phyloP scores from a whole-genome alignment of 306 rosid genomes.

The Begonia fuchsioides region DNA sequence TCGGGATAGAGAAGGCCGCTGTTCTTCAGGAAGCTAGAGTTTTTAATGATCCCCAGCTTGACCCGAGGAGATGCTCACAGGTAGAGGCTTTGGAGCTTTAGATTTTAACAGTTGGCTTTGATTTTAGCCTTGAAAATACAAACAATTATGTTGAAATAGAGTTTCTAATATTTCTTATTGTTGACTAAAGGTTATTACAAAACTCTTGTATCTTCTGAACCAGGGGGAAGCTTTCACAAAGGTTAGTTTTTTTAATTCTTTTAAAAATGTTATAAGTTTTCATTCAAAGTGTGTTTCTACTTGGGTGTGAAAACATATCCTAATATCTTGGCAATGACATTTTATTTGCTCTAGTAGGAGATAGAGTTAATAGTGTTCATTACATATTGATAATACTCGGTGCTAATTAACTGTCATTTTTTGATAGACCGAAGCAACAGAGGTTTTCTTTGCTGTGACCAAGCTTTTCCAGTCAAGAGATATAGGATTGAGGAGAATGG shows the following conservation, averaged over 20 bases:
- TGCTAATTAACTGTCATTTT: constrained; percentile 1
- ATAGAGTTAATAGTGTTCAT: too few species aligned
- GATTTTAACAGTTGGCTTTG: constrained; percentile 5
- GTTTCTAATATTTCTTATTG: constrained; percentile 7
- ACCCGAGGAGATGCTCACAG: constrained; percentile 96
- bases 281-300: not conserved
- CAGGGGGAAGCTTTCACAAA: constrained; percentile 93
- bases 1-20: constrained; percentile 94
- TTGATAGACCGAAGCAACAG: constrained; percentile 81
- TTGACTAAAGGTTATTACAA: constrained; percentile 71
- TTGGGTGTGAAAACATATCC: too few species aligned
- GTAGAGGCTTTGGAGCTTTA: constrained; percentile 22
- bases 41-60: constrained; percentile 97
- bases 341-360: too few species aligned
- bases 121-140: constrained; percentile 3
- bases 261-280: not conserved
- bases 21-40: constrained; percentile 99
- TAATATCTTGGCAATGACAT: too few species aligned
- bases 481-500: constrained; percentile 96
- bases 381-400: too few species aligned
- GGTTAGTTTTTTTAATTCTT: constrained; percentile 26
- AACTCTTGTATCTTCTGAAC: constrained; percentile 80
- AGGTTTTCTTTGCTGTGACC: constrained; percentile 92
- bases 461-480: constrained; percentile 93
- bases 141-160: constrained; percentile 7